Evolutionary conservation across 768 basidiomycete genomes (phyloP).

Genomic region (Boletus huronensis): DNA sequence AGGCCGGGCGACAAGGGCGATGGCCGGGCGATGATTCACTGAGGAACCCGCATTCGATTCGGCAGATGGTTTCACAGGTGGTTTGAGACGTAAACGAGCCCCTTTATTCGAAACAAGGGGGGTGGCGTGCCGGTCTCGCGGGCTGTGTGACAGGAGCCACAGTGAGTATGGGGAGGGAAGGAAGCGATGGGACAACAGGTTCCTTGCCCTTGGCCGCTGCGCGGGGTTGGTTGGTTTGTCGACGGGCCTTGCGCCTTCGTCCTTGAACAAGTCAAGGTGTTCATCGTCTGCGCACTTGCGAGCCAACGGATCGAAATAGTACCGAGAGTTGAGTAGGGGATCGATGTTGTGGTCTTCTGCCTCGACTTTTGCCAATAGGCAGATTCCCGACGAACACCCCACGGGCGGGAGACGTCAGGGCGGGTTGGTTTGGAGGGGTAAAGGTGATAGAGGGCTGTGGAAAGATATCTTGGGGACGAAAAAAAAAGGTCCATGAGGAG

Average conservation of each 20-base stretch:
- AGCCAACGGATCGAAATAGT: constrained; percentile 43
- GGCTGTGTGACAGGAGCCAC: constrained; percentile 23
- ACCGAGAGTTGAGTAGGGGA: constrained; percentile 43
- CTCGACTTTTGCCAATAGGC: constrained; percentile 42
- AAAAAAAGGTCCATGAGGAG: no score
- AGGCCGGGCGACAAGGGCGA: constrained; percentile 34
- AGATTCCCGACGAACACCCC: no score
- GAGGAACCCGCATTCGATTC: constrained; percentile 20
- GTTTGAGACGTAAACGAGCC: constrained; percentile 47
- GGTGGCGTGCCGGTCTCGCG: constrained; percentile 22
- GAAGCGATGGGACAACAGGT: constrained; percentile 17
- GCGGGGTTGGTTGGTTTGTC: constrained; percentile 32
- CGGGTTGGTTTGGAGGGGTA: no score
- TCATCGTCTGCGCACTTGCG: constrained; percentile 46
- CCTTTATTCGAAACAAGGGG: constrained; percentile 46
- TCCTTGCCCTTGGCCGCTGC: constrained; percentile 40
- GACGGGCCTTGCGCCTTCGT: constrained; percentile 43
- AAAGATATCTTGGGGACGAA: no score
- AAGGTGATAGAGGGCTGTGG: no score
- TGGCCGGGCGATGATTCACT: constrained; percentile 21
- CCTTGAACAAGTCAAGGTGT: constrained; percentile 38
- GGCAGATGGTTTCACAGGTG: constrained; percentile 34
- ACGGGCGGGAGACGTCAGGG: no score
- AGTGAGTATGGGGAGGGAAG: constrained; percentile 26
- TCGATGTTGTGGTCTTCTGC: constrained; percentile 45